Conservation (phyloP, 306 rosid genomes). For the Vachellia collinsii region DNA sequence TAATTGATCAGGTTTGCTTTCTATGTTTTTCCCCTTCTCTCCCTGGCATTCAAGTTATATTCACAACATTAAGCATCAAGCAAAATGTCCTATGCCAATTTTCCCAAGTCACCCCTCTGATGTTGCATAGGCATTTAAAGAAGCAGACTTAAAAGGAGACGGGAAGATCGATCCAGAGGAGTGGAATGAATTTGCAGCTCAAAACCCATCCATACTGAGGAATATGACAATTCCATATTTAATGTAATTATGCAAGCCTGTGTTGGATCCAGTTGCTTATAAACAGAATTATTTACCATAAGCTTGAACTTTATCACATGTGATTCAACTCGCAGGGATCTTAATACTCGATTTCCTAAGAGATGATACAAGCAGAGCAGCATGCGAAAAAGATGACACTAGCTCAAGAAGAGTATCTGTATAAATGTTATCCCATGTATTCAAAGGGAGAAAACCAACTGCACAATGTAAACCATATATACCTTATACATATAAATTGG, state of each 20-base stretch:
- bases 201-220: constrained; percentile 59
- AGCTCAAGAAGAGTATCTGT: constrained; percentile 1
- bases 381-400: constrained; percentile 9
- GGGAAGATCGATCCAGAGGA: constrained; percentile 59
- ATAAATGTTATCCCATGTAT: constrained; percentile 23
- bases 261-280: not conserved
- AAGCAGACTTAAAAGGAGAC: constrained; percentile 64
- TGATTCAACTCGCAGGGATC: constrained; percentile 50
- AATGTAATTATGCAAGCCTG: constrained; percentile 39
- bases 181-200: constrained; percentile 47
- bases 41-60: constrained; percentile 9
- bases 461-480: constrained; percentile 16
- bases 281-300: constrained; percentile 9
- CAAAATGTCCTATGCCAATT: constrained; percentile 10
- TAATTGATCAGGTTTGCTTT: constrained; percentile 53
- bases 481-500: constrained; percentile 28
- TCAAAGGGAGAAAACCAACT: not conserved
- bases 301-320: not conserved
- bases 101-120: not conserved
- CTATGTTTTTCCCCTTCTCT: not conserved
- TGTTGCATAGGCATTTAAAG: constrained; percentile 50
- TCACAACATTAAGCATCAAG: constrained; percentile 5
- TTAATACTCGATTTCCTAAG: constrained; percentile 49
- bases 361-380: constrained; percentile 34
- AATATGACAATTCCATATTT: constrained; percentile 71